Evolutionary conservation across 176 grass and related monocot species (phyloP), one percentile per base, ranked within the genome.

Genomic region (Bromus sterilis): DNA sequence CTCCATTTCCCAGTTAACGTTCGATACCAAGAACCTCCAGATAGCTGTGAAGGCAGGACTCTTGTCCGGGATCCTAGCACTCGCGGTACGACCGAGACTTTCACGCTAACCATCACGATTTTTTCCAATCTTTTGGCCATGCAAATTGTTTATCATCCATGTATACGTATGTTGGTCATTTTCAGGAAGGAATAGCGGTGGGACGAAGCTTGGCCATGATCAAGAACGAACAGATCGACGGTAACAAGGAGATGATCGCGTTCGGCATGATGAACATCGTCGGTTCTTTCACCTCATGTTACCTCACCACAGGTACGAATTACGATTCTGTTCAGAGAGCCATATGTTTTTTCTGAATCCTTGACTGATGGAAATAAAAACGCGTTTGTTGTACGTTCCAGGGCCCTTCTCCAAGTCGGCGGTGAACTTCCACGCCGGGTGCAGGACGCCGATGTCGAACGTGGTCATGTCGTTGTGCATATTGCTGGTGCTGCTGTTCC

Each of bases 161-260:
- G 18, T 20, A 8, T 66, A 4, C 23, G 16, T 66, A 9, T 12
- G 65, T 24, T 16, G 2, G 15, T 57, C 34, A 18, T 23, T 85
- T 30, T 65, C 86, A 98, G 96, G 93, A 99, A 91, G 96, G 96
- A 36, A 95, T 99, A 73, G 96, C 96, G 12, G 96, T 95, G 2
- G 96, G 93, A 3, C 86, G 96, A 59, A 99, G 96, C 76, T 71
- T 99, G 71, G 96, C 90, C 23, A 35, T 95, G 87, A 59, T 99
- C 40, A 99, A 99, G 80, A 88, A 95, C 74, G 96, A 99, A 69
- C 96, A 99, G 77, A 93, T 89, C 55, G 96, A 99, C 62, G 96
- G 96, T 4, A 99, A 99, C 70, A 99, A 99, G 81, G 96, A 99
- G 89, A 99, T 99, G 96, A 88, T 99, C 56, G 93, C 96, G 33